Conservation (phyloP, 139 green algal genomes). For the Ulvella scutata region DNA sequence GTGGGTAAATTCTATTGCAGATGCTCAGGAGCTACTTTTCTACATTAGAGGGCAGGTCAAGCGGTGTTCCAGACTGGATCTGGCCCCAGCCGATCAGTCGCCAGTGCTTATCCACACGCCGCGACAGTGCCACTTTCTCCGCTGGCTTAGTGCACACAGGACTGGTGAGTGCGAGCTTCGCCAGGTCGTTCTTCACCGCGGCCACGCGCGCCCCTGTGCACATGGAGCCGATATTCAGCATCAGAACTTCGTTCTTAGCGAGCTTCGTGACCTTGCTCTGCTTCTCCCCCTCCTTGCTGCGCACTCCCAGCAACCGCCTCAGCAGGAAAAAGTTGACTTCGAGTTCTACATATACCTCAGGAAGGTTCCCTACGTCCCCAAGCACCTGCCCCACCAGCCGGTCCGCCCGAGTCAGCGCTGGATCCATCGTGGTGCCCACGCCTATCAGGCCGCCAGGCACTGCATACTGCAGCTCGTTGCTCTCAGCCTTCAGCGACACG, state of each 20-base stretch:
- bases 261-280: slow-evolving; percentile 93
- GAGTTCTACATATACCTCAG: slow-evolving; percentile 93
- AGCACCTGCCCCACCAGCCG: slow-evolving; percentile 90
- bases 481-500: slow-evolving; percentile 90
- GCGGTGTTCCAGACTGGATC: slow-evolving; percentile 75
- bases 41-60: slow-evolving; percentile 27
- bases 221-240: slow-evolving; percentile 99
- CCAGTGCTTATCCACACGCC: slow-evolving; percentile 97
- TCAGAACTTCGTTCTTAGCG: slow-evolving; percentile 94
- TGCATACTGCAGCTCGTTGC: slow-evolving; percentile 90
- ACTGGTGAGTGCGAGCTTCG: slow-evolving; percentile 94
- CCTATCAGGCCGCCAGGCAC: slow-evolving; percentile 97
- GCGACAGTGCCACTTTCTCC: slow-evolving; percentile 93
- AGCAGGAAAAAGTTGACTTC: slow-evolving; percentile 99
- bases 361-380: slow-evolving; percentile 81
- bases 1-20: no score
- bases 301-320: slow-evolving; percentile 84
- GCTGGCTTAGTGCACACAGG: slow-evolving; percentile 96
- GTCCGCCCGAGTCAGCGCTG: slow-evolving; percentile 92
- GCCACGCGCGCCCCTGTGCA: slow-evolving; percentile 91
- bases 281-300: slow-evolving; percentile 82
- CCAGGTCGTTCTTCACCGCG: slow-evolving; percentile 93
- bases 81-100: slow-evolving; percentile 94
- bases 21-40: neutral
- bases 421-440: slow-evolving; percentile 94